phyloP scores from a whole-genome alignment of 257 asterid species.

The Apocynum venetum region DNA sequence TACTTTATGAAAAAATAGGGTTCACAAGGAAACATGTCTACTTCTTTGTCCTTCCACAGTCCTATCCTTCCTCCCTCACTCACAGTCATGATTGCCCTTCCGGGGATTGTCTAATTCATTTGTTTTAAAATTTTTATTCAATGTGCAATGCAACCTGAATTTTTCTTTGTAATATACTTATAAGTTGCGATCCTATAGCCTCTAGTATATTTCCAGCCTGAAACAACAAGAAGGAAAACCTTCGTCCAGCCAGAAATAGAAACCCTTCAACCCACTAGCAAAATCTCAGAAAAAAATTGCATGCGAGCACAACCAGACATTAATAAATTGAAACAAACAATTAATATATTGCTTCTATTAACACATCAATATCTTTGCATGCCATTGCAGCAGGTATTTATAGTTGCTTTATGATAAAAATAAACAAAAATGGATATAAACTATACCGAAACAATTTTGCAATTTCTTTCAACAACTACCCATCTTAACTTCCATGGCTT shows the following conservation, averaged over 20 bases:
- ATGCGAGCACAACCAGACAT: neutral
- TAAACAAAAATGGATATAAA: neutral
- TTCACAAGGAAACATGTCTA: neutral
- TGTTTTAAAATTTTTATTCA: neutral
- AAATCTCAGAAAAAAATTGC: neutral
- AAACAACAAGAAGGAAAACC: neutral
- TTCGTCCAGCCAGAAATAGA: too few species aligned
- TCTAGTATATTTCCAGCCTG: neutral
- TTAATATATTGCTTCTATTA: neutral
- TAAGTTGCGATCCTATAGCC: neutral
- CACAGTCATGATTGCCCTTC: neutral
- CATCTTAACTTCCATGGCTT: neutral
- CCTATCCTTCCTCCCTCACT: neutral
- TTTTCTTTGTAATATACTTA: neutral
- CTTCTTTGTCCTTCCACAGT: neutral
- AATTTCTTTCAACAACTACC: neutral
- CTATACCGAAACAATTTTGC: neutral
- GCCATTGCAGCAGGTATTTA: conserved; percentile 4
- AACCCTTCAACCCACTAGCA: neutral
- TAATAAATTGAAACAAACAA: neutral
- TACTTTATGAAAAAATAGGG: neutral
- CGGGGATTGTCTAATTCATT: neutral
- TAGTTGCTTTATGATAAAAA: neutral
- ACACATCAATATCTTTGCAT: neutral
- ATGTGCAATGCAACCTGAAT: neutral